Evolutionary conservation across 2,329 filamentous ascomycete species (phyloP), one percentile per base, ranked within the genome.

Genomic region (Aspergillus texensis): DNA sequence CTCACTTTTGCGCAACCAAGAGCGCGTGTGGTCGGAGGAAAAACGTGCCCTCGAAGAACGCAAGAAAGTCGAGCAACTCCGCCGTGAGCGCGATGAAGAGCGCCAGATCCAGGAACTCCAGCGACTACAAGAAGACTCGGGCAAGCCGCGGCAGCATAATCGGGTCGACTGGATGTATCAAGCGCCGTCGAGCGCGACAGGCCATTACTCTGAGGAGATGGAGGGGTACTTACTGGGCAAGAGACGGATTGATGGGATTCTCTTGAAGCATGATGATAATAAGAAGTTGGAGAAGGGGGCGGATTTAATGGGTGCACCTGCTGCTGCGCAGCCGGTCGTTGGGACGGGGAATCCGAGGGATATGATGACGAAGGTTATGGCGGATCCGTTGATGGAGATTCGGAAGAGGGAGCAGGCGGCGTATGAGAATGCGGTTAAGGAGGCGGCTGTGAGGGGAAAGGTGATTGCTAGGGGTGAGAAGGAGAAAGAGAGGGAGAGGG

Each of bases 81-180:
- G 93, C 73, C 94, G 96, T 74, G 95, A 99, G 79, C 89, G 96
- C 68, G 93, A 94, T 70, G 94, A 98, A 77, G 96, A 99, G 81
- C 89, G 94, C 54, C 89, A 91, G 55, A 91, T 97, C 69, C 93
- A 97, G 77, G 94, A 98, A 77, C 87, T 98, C 1, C 92, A 97
- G 78, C 88, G 89, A 58, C 86, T 98, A 69, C 92, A 97, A 62
- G 95, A 97, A 79, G 89, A 91, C 2, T 91, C 93, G 0, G 95
- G 95, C 43, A 93, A 94, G 61, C 88, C 86, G 71, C 94, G 93
- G 74, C 86, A 90, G 59, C 81, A 91, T 34, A 90, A 94, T 71
- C 89, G 93, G 41, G 94, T 99, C 30, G 95, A 98, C 73, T 99
- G 95, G 92, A 97, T 99, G 93, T 99, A 99, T 79, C 88, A 91